Evolutionary conservation across 2,329 filamentous ascomycete genomes (phyloP).

Genomic region (Alternaria atra): DNA sequence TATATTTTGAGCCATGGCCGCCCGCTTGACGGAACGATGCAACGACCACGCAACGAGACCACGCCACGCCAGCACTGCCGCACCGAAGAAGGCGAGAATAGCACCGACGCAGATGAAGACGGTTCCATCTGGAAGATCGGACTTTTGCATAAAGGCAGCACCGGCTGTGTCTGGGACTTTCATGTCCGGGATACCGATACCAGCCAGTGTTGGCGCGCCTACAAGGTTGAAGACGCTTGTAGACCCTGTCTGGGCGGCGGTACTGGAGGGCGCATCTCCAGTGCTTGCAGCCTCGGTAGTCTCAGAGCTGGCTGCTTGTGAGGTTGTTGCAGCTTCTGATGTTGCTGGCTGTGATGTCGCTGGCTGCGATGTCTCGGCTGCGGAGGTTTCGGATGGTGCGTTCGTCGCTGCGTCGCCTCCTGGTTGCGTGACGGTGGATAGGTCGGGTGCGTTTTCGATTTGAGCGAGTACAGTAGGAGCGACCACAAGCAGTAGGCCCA

Average conservation of each 20-base stretch:
- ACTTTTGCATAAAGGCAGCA: constrained; percentile 92
- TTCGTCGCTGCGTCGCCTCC: constrained; percentile 30
- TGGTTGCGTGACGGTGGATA: constrained; percentile 37
- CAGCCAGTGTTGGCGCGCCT: constrained; percentile 61
- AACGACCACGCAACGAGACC: constrained; percentile 87
- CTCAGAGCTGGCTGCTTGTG: constrained; percentile 24
- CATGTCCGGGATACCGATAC: constrained; percentile 70
- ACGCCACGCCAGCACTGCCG: constrained; percentile 88
- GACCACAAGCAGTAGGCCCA: constrained; percentile 42
- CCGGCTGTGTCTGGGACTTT: constrained; percentile 82
- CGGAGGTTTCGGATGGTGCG: constrained; percentile 16
- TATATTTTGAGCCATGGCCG: constrained; percentile 76
- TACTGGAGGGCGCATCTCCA: constrained; percentile 17
- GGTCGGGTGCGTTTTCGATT: constrained; percentile 37
- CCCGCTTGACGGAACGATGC: constrained; percentile 87
- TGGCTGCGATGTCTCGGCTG: constrained; percentile 9
- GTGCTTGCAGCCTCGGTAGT: constrained; percentile 25
- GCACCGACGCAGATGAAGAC: constrained; percentile 96
- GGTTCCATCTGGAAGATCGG: constrained; percentile 85
- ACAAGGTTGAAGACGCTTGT: constrained; percentile 46
- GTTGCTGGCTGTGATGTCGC: no score
- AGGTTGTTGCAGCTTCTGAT: constrained; percentile 15
- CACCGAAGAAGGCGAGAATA: constrained; percentile 81
- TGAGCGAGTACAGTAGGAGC: constrained; percentile 47
- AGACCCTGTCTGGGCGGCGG: constrained; percentile 35